These are phyloP conservation scores for Blastobotrys terrestris DNA, from an alignment of 805 yeast genomes.

Conservation along the genomic window DNA sequence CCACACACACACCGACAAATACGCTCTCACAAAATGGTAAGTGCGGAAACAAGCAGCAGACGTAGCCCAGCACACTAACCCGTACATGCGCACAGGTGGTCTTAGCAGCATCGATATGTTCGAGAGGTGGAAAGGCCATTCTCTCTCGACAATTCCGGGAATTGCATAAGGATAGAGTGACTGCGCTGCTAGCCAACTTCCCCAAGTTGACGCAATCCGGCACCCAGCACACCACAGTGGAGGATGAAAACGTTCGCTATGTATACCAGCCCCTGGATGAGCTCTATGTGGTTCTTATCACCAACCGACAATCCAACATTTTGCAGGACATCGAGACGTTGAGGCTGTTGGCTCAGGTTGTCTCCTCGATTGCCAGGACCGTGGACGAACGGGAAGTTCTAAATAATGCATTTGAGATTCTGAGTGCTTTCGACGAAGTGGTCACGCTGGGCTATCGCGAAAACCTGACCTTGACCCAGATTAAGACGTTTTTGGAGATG, in stretches of 20 bases:
- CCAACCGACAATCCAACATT: conserved; percentile 86
- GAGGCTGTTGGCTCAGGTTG: conserved; percentile 75
- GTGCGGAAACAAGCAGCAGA: background rate
- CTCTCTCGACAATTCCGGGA: conserved; percentile 89
- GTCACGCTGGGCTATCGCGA: conserved; percentile 86
- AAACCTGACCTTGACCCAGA: conserved; percentile 72
- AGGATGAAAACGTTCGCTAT: conserved; percentile 85
- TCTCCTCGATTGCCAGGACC: conserved; percentile 62
- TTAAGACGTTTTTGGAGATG: conserved; percentile 88
- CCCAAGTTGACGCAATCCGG: conserved; percentile 69
- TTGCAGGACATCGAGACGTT: conserved; percentile 91
- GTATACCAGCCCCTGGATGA: conserved; percentile 96
- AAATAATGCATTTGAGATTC: conserved; percentile 78
- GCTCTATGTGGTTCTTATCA: conserved; percentile 80
- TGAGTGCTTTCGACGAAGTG: conserved; percentile 91
- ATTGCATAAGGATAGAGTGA: conserved; percentile 74
- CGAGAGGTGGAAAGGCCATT: conserved; percentile 88
- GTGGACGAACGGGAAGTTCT: conserved; percentile 80
- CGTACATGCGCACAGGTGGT: conserved; percentile 21
- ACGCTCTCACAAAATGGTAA: too few relatives aligned
- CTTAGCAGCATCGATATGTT: conserved; percentile 88
- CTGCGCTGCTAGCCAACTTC: conserved; percentile 77
- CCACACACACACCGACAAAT: conserved; percentile 2
- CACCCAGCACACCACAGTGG: conserved; percentile 88
- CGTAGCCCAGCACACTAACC: background rate